These are phyloP conservation scores for Fomitopsis palustris DNA, from an alignment of 1,284 basidiomycete species.

Conservation along the genomic window DNA sequence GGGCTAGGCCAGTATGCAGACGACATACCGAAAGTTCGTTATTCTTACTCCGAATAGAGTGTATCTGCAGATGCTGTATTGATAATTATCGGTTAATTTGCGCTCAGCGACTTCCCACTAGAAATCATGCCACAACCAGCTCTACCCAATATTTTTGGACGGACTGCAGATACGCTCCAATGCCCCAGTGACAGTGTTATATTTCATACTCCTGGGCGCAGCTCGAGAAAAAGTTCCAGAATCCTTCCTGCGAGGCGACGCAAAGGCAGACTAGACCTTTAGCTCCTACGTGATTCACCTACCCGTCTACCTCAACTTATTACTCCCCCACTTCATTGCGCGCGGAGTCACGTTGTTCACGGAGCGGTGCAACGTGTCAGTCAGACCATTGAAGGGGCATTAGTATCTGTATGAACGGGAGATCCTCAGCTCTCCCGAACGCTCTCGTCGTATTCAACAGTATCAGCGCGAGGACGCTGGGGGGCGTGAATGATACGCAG, in stretches of 20 bases:
- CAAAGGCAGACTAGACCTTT: constrained; percentile 51
- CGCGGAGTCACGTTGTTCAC: constrained; percentile 59
- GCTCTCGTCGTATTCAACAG: constrained; percentile 71
- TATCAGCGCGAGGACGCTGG: constrained; percentile 43
- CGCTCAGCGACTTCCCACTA: no score
- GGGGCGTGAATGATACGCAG: constrained; percentile 42
- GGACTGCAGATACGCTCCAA: no score
- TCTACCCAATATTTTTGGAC: no score
- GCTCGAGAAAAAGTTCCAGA: constrained; percentile 47
- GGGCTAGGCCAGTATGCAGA: constrained; percentile 42
- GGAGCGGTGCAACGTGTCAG: constrained; percentile 60
- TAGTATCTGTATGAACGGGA: constrained; percentile 31
- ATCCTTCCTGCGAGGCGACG: constrained; percentile 39
- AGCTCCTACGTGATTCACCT: constrained; percentile 68
- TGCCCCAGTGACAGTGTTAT: neutral
- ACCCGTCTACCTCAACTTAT: constrained; percentile 65
- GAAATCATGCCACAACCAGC: no score
- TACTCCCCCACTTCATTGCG: constrained; percentile 57
- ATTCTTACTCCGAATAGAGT: no score
- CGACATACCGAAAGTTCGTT: constrained; percentile 59
- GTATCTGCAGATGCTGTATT: no score
- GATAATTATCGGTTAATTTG: no score
- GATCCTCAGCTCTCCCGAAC: constrained; percentile 23
- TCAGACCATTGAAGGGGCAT: constrained; percentile 64
- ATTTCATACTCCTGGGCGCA: constrained; percentile 20